Conservation (phyloP, 2,329 filamentous ascomycete genomes). For the Curvularia spicifera region DNA sequence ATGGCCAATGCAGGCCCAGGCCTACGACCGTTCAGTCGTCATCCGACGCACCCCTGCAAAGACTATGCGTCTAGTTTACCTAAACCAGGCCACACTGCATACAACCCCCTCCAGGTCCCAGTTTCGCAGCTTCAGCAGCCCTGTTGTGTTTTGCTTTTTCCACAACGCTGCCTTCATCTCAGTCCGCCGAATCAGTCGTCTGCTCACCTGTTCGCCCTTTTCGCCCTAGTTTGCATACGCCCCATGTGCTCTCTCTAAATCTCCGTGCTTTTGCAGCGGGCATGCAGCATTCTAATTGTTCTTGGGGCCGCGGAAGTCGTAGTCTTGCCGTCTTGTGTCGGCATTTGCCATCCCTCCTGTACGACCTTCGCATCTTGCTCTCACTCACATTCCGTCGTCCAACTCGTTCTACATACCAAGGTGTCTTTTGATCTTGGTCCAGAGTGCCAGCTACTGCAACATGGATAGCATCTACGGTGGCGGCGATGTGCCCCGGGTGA, state of each 20-base stretch:
- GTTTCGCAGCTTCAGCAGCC: background rate
- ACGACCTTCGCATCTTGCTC: background rate
- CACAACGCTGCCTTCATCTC: background rate
- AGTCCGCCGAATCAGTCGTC: background rate
- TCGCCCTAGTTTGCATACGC: constrained; percentile 19
- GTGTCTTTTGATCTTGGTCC: background rate
- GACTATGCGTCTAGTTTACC: background rate
- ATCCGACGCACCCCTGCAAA: background rate
- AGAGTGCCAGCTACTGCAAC: constrained; percentile 20
- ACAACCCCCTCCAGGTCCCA: background rate
- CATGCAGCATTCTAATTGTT: background rate
- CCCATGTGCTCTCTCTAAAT: constrained; percentile 16
- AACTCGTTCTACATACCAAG: background rate
- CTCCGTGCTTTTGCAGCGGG: background rate
- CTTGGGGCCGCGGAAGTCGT: background rate
- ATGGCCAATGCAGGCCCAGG: background rate
- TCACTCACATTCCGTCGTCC: background rate
- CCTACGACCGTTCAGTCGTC: background rate
- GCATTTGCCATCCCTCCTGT: background rate
- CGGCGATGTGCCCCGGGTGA: constrained; percentile 26
- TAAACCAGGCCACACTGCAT: background rate
- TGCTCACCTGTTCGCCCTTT: background rate
- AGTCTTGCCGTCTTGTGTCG: background rate
- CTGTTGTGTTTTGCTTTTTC: background rate
- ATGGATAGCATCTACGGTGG: constrained; percentile 32